These are phyloP conservation scores for Viola odorata DNA, from an alignment of 345 rosid species.

Conservation along the genomic window DNA sequence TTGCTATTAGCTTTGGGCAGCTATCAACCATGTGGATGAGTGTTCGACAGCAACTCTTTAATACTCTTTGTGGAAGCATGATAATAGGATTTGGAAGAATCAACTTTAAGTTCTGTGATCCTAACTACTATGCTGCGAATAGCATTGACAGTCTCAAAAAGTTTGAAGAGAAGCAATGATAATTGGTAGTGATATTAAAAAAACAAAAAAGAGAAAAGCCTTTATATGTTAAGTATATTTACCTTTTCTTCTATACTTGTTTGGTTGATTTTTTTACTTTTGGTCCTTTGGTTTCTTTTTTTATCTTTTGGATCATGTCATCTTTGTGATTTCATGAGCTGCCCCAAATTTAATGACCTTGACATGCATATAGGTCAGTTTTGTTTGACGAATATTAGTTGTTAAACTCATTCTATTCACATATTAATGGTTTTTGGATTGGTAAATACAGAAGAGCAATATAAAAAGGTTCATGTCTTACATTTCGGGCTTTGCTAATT, in stretches of 20 bases:
- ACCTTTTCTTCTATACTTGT: neutral
- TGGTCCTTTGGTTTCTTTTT: neutral
- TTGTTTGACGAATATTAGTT: neutral
- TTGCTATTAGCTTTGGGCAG: too few relatives aligned
- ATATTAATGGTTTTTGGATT: neutral
- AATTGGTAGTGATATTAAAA: neutral
- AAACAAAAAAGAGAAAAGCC: neutral
- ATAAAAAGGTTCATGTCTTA: neutral
- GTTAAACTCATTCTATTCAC: neutral
- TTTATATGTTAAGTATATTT: constrained; percentile 1
- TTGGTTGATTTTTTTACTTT: neutral
- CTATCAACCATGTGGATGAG: too few relatives aligned
- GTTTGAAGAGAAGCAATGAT: neutral
- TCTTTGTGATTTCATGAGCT: neutral
- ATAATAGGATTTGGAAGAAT: neutral
- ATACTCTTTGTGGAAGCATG: too few relatives aligned
- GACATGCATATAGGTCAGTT: neutral
- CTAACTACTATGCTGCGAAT: neutral
- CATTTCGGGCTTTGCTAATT: too few relatives aligned
- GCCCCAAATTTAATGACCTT: neutral
- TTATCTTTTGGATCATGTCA: neutral
- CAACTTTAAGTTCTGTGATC: neutral
- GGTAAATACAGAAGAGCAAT: neutral
- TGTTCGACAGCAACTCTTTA: too few relatives aligned
- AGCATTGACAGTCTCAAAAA: neutral